These are phyloP conservation scores for Phytophthora nicotianae DNA, from an alignment of 352 stramenopile species.

Conservation along the genomic window DNA sequence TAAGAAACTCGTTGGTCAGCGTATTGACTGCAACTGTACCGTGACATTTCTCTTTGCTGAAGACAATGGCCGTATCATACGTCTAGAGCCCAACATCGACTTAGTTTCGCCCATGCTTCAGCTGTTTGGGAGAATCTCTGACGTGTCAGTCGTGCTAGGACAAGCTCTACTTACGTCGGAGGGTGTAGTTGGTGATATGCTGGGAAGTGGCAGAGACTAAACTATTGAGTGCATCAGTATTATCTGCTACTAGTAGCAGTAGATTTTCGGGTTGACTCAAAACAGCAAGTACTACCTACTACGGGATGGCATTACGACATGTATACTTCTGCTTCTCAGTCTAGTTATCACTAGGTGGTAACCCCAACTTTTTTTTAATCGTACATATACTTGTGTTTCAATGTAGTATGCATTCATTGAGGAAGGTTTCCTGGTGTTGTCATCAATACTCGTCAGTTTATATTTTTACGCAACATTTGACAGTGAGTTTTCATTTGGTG, in stretches of 20 bases:
- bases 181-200: constrained; percentile 9
- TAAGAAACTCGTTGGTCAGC: constrained; percentile 12
- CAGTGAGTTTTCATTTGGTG: too few species aligned
- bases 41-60: constrained; percentile 20
- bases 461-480: too few species aligned
- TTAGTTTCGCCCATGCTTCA: constrained; percentile 11
- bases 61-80: constrained; percentile 1
- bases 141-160: neutral
- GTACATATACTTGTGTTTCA: too few species aligned
- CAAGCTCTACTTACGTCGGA: constrained; percentile 14
- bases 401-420: too few species aligned
- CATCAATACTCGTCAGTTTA: too few species aligned
- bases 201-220: neutral
- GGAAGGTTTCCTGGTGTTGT: too few species aligned
- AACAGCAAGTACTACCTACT: neutral
- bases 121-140: constrained; percentile 10
- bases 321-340: neutral
- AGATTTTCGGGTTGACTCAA: neutral
- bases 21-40: constrained; percentile 17
- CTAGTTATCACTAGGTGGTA: too few species aligned
- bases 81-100: constrained; percentile 21
- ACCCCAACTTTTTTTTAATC: too few species aligned
- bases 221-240: too few species aligned
- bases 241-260: neutral
- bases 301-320: too few species aligned